Evolutionary conservation across 352 stramenopile genomes (phyloP), one percentile per base, ranked within the genome.

Genomic region (Phytophthora idaei): DNA sequence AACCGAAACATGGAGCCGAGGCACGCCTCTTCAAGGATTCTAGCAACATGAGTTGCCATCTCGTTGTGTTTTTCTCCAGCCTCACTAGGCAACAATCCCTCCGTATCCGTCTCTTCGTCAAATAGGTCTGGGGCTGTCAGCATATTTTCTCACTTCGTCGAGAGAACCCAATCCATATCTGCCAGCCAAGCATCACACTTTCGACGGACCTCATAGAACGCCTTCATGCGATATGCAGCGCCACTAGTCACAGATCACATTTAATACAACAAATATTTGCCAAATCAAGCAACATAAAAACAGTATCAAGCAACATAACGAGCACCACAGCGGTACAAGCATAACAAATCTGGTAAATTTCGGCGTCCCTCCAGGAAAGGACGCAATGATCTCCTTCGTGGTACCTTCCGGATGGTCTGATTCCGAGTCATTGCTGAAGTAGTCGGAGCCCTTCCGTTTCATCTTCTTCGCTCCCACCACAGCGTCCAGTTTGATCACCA

Each of bases 61-160:
- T 25, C 39, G 17, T 45, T 21, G 7, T 45, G 39, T 45, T 45
- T 45, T 21, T 45, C 39, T 5, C 14, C 39, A n/a, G 39, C 1
- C 15, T n/a, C 7, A n/a, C 12, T 45, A 45, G 14, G 14, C 12
- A 45, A 5, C 12, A 45, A 14, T 11, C 14, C 39, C 4, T 45
- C 39, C 15, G 39, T 45, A 5, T 25, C 39, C 12, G 39, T 45
- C 14, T 45, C 14, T 45, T 45, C 39, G 12, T 21, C 14, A 45
- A 45, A 45, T 5, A 45, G 15, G 6, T 45, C 39, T 21, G 0
- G 21, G 21, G 21, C 21, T 17, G 14, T 14, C 34, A 39, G 34
- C 7, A 14, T 39, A 7, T 39, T 39, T 21, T 39, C 10, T n/a
- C 56, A 63, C 14, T 63, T 32, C 2, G 45, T 61, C n/a, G 54